Percentiles rank a stretch among this genome's conserved stretches.
phyloP scores from a whole-genome alignment of 2,329 filamentous ascomycete species.

The Graphium sp. region DNA sequence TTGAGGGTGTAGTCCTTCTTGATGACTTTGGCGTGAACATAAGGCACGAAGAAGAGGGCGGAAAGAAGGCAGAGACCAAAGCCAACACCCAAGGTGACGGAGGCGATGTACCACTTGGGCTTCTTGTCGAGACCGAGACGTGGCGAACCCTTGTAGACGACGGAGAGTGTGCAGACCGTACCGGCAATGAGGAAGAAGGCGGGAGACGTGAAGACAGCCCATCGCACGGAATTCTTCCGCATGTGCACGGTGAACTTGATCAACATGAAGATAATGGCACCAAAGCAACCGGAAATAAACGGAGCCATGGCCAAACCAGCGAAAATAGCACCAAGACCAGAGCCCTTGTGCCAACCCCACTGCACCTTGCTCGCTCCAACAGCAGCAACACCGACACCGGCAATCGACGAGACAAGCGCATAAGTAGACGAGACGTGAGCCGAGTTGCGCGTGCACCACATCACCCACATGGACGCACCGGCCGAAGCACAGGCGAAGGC shows the following conservation, averaged over 20 bases:
- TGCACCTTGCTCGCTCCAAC: slow-evolving; percentile 43
- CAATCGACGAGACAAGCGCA: slow-evolving; percentile 52
- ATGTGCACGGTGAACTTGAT: slow-evolving; percentile 57
- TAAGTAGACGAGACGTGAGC: slow-evolving; percentile 60
- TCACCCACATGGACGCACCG: slow-evolving; percentile 55
- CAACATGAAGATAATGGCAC: slow-evolving; percentile 50
- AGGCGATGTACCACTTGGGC: slow-evolving; percentile 48
- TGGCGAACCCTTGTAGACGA: slow-evolving; percentile 70
- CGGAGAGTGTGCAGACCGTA: slow-evolving; percentile 57
- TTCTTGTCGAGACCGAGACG: slow-evolving; percentile 48
- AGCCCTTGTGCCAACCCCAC: slow-evolving; percentile 54
- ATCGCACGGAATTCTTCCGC: slow-evolving; percentile 53
- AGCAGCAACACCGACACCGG: slow-evolving; percentile 52
- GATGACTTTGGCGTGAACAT: slow-evolving; percentile 47
- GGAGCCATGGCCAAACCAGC: slow-evolving; percentile 58
- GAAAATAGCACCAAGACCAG: slow-evolving; percentile 57
- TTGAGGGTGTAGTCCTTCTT: slow-evolving; percentile 49
- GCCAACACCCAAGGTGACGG: slow-evolving; percentile 49
- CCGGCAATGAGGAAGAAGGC: slow-evolving; percentile 65
- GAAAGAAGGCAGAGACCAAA: slow-evolving; percentile 40
- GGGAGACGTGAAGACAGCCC: slow-evolving; percentile 58
- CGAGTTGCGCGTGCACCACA: slow-evolving; percentile 63
- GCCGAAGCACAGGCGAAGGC: slow-evolving; percentile 49
- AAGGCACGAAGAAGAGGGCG: slow-evolving; percentile 59
- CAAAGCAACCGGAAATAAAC: slow-evolving; percentile 46